Conservation (phyloP, 2,329 filamentous ascomycete genomes). For the Sporothrix protearum region DNA sequence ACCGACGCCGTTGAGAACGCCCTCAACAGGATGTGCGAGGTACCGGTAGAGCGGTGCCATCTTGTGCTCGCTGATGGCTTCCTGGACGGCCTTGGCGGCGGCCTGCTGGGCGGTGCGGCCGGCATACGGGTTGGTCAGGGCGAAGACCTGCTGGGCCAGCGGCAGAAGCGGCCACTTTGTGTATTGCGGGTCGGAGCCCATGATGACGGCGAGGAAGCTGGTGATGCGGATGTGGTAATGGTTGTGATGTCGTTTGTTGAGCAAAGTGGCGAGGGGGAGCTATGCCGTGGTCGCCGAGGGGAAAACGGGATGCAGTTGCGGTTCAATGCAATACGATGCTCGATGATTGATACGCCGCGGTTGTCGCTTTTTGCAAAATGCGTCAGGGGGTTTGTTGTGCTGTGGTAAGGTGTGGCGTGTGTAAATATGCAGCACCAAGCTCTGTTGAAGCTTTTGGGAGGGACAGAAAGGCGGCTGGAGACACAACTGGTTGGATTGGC, state of each 20-base stretch:
- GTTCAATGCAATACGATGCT: background rate
- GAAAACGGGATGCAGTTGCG: background rate
- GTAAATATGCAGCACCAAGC: slow-evolving; percentile 7
- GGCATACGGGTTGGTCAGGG: slow-evolving; percentile 75
- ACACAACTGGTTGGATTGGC: slow-evolving; percentile 14
- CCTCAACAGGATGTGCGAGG: slow-evolving; percentile 75
- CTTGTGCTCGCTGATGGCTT: slow-evolving; percentile 78
- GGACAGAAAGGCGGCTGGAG: slow-evolving; percentile 4
- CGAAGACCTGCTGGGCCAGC: slow-evolving; percentile 81
- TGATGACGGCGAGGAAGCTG: slow-evolving; percentile 39
- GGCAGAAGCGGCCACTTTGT: slow-evolving; percentile 79
- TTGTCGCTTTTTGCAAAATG: background rate
- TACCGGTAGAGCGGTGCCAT: slow-evolving; percentile 87
- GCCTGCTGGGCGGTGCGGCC: slow-evolving; percentile 63
- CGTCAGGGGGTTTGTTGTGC: background rate
- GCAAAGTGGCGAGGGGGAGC: background rate
- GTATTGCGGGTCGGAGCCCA: slow-evolving; percentile 79
- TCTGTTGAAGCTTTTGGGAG: slow-evolving; percentile 17
- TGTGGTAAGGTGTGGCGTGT: background rate
- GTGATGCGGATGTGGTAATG: background rate
- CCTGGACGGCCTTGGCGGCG: slow-evolving; percentile 70
- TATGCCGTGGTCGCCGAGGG: background rate
- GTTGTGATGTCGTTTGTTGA: background rate
- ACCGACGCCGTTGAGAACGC: slow-evolving; percentile 72
- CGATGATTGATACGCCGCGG: background rate